A percentile compares a stretch with the other conserved stretches of the same genome.
These are phyloP conservation scores for Pelargonium fulgidum DNA, from an alignment of 441 rosid species.

Conservation along the genomic window DNA sequence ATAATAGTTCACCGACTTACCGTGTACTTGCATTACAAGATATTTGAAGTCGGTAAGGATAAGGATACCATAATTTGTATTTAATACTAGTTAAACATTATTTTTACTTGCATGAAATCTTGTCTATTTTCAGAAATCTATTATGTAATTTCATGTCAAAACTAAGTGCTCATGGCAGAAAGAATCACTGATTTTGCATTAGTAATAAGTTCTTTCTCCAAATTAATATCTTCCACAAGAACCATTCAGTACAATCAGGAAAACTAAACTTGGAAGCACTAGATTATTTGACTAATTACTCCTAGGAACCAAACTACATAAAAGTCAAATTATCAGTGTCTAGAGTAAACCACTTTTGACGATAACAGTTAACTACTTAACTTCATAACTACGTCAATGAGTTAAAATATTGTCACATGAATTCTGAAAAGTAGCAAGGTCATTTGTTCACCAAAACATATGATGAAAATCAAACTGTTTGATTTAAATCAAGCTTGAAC, in stretches of 20 bases:
- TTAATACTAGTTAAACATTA: not conserved
- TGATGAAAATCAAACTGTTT: no score
- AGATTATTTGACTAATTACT: not conserved
- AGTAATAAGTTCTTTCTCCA: conserved; percentile 3
- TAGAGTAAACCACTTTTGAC: no score
- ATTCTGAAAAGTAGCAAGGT: no score
- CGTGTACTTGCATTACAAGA: not conserved
- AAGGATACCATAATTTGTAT: not conserved
- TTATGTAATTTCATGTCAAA: not conserved
- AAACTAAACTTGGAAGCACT: not conserved
- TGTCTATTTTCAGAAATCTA: not conserved
- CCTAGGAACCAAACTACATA: not conserved
- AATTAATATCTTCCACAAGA: not conserved
- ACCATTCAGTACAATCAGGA: conserved; percentile 2
- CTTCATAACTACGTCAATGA: no score
- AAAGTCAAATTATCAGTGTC: conserved; percentile 5
- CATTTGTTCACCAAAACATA: no score
- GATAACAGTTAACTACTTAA: no score
- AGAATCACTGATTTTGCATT: not conserved
- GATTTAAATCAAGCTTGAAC: no score
- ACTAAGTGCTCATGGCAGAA: not conserved
- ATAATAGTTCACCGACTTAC: not conserved
- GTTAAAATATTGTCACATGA: no score
- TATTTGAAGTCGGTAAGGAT: not conserved
- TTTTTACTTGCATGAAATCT: not conserved